Percentiles rank a stretch among this genome's conserved stretches.
Evolutionary conservation across 495 filamentous ascomycete genomes (phyloP).

Genomic region (Hypoxylon rickii): DNA sequence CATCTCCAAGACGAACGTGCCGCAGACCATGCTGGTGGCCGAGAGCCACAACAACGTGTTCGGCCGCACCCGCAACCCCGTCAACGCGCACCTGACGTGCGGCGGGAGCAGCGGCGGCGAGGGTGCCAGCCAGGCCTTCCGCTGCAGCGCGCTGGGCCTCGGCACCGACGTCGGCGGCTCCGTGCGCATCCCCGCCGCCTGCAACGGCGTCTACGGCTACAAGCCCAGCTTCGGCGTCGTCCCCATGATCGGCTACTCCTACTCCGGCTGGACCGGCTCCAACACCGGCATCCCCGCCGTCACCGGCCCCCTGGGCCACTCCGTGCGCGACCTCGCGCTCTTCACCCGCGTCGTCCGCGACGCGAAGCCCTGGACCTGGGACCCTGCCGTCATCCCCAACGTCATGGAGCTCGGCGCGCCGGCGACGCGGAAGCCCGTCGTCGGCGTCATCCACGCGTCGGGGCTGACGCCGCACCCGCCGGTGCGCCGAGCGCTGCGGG

Average conservation of each 20-base stretch:
- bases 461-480: constrained; percentile 36
- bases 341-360: constrained; percentile 28
- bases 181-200: constrained; percentile 64
- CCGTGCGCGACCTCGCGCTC: constrained; percentile 34
- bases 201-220: constrained; percentile 61
- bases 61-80: constrained; percentile 66
- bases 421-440: constrained; percentile 36
- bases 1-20: constrained; percentile 59
- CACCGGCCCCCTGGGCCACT: constrained; percentile 32
- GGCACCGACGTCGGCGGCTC: constrained; percentile 74
- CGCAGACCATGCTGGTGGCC: constrained; percentile 59
- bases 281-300: constrained; percentile 39
- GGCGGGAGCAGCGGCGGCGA: constrained; percentile 67
- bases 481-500: constrained; percentile 28
- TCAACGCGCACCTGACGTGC: constrained; percentile 59
- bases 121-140: constrained; percentile 55
- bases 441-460: constrained; percentile 48
- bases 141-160: constrained; percentile 48
- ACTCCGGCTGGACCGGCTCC: constrained; percentile 33
- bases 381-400: constrained; percentile 35
- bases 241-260: constrained; percentile 45
- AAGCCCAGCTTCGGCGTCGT: constrained; percentile 62
- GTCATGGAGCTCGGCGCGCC: constrained; percentile 19
- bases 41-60: constrained; percentile 66
- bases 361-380: constrained; percentile 34